These are phyloP conservation scores for Collybia sp. DNA, from an alignment of 768 basidiomycete species.

Conservation along the genomic window DNA sequence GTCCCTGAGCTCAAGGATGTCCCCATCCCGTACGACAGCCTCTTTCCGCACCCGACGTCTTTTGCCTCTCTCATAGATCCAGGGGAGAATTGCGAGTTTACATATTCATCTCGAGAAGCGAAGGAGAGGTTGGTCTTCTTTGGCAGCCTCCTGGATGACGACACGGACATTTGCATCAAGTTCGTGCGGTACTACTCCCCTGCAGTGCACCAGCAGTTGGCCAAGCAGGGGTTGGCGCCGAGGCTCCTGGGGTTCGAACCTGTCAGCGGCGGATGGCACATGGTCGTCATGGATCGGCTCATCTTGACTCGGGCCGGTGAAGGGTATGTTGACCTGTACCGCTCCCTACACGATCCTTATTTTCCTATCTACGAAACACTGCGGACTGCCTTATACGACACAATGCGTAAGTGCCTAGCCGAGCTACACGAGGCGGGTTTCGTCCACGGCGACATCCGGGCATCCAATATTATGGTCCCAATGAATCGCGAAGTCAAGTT, in stretches of 20 bases:
- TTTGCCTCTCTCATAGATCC: neutral
- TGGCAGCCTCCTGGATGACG: no score
- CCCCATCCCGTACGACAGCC: neutral
- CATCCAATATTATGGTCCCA: conserved; percentile 15
- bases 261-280: neutral
- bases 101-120: neutral
- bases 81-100: neutral
- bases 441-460: conserved; percentile 20
- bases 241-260: neutral
- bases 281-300: conserved; percentile 2
- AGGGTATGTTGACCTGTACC: neutral
- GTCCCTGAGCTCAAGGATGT: conserved; percentile 1
- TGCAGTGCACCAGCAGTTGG: no score
- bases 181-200: no score
- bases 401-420: neutral
- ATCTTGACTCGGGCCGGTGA: no score
- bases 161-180: no score
- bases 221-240: neutral
- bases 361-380: neutral
- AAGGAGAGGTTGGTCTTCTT: no score
- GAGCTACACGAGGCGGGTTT: conserved; percentile 8
- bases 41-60: neutral
- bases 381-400: no score
- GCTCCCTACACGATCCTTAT: neutral
- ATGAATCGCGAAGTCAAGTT: conserved; percentile 4